phyloP scores from a whole-genome alignment of 495 filamentous ascomycete genomes.

The Trichoderma orchidacearum region DNA sequence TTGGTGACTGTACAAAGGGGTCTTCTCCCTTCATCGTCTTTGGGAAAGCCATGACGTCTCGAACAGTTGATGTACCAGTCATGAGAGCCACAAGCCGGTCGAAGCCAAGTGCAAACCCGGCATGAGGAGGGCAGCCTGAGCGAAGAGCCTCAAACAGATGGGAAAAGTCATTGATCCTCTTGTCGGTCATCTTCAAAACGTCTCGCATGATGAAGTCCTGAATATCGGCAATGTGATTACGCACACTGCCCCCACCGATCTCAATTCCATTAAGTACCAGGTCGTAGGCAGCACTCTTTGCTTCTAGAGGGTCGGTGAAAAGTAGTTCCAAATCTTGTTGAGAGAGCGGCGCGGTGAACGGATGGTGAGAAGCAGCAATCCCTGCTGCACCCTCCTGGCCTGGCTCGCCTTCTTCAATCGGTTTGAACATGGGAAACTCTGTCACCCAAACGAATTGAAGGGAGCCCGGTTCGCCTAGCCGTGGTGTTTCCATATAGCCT shows the following conservation, averaged over 20 bases:
- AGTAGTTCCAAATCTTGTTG: conserved; percentile 62
- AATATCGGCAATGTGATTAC: conserved; percentile 76
- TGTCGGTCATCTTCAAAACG: conserved; percentile 51
- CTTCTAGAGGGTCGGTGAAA: conserved; percentile 53
- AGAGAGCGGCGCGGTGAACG: conserved; percentile 80
- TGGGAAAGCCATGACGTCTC: conserved; percentile 94
- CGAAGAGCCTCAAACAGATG: conserved; percentile 73
- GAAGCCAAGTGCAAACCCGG: conserved; percentile 84
- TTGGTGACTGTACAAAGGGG: conserved; percentile 62
- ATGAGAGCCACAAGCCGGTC: conserved; percentile 80
- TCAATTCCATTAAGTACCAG: conserved; percentile 93
- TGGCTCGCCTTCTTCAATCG: conserved; percentile 50
- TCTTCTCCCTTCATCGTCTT: conserved; percentile 85
- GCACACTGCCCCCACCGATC: conserved; percentile 80
- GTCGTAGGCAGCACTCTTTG: conserved; percentile 77
- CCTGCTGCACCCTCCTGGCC: conserved; percentile 74
- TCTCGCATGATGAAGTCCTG: conserved; percentile 78
- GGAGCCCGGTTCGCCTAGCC: conserved; percentile 21
- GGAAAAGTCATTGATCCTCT: conserved; percentile 59
- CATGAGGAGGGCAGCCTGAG: conserved; percentile 93
- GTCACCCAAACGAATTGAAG: conserved; percentile 72
- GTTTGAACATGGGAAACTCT: conserved; percentile 85
- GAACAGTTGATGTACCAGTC: conserved; percentile 56
- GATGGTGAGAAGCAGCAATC: conserved; percentile 83
- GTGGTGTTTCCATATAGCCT: conserved; percentile 31